A percentile compares a stretch with the other conserved stretches of the same genome.
Evolutionary conservation across 345 rosid genomes (phyloP).

Genomic region (Abelmoschus esculentus): DNA sequence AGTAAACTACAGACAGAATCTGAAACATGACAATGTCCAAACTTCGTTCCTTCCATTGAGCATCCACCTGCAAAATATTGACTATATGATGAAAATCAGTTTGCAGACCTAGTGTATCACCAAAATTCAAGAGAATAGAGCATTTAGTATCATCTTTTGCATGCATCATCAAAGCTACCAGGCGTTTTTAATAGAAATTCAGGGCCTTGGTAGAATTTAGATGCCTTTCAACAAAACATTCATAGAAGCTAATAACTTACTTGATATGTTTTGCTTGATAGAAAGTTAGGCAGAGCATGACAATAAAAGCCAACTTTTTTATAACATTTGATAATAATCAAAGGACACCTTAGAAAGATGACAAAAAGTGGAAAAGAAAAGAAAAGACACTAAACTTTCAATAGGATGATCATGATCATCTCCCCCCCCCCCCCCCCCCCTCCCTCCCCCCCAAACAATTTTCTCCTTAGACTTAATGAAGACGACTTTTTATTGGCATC

Average conservation of each 20-base stretch:
- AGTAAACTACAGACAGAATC: neutral
- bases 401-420: too few relatives aligned
- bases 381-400: too few relatives aligned
- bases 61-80: neutral
- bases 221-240: neutral
- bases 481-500: too few relatives aligned
- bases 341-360: neutral
- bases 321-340: neutral
- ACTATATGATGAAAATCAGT: neutral
- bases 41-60: neutral
- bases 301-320: neutral
- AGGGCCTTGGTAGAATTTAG: neutral
- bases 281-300: neutral
- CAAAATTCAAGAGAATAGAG: neutral
- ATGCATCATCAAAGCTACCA: neutral
- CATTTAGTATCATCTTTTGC: neutral
- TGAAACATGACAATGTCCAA: neutral
- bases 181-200: neutral
- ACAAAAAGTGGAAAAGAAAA: too few relatives aligned
- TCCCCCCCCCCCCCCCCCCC: too few relatives aligned
- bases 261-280: neutral
- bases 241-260: neutral
- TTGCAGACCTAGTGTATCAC: neutral
- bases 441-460: too few relatives aligned
- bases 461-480: too few relatives aligned